phyloP scores from a whole-genome alignment of 805 yeast genomes.

The Nakazawaea ishiwadae region DNA sequence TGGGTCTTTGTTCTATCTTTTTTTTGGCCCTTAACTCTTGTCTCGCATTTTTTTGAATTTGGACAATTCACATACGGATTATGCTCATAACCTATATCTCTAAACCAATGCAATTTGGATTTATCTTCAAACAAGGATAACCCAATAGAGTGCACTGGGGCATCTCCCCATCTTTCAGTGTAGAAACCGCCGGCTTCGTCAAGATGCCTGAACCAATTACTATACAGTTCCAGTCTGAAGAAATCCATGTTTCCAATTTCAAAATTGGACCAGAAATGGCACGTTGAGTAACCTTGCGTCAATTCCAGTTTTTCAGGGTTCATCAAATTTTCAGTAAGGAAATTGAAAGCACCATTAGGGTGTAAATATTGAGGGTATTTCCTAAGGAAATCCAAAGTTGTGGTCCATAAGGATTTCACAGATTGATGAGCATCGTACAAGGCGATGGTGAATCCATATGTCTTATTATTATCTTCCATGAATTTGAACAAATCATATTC shows the following conservation, averaged over 20 bases:
- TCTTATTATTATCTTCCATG: constrained; percentile 60
- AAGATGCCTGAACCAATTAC: constrained; percentile 54
- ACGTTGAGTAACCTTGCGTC: constrained; percentile 46
- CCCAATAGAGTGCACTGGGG: constrained; percentile 83
- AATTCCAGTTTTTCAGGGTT: constrained; percentile 37
- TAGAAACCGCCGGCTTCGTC: constrained; percentile 77
- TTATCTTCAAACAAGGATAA: constrained; percentile 68
- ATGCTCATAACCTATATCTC: constrained; percentile 78
- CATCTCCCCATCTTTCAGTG: constrained; percentile 93
- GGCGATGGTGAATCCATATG: constrained; percentile 69
- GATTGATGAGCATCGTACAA: constrained; percentile 69
- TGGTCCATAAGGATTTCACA: constrained; percentile 62
- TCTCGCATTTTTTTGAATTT: constrained; percentile 40
- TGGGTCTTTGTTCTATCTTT: constrained; percentile 20
- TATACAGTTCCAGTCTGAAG: constrained; percentile 56
- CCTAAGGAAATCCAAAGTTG: constrained; percentile 55
- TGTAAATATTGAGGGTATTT: constrained; percentile 53
- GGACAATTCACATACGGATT: constrained; percentile 79
- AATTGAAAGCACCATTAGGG: constrained; percentile 48
- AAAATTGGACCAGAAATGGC: constrained; percentile 91
- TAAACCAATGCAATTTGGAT: constrained; percentile 74
- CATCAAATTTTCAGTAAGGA: constrained; percentile 47
- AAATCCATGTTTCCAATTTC: constrained; percentile 86
- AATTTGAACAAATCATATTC: constrained; percentile 77
- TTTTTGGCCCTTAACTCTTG: background rate